These are phyloP conservation scores for Microascus cirrosus DNA, from an alignment of 2,329 filamentous ascomycete species.

Conservation along the genomic window DNA sequence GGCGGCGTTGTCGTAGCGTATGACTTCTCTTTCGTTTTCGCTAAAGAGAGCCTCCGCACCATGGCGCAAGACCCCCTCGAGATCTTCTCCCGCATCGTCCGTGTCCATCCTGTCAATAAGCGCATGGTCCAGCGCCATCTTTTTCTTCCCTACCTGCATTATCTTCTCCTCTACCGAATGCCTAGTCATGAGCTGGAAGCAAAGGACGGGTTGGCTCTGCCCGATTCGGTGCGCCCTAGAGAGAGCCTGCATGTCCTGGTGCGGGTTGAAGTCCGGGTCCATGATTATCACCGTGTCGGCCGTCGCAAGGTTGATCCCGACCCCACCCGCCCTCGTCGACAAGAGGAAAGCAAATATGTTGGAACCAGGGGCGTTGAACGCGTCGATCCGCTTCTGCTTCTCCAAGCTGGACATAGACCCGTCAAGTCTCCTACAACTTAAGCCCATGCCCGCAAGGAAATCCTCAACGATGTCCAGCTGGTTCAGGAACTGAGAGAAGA, in stretches of 20 bases:
- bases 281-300: constrained; percentile 97
- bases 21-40: constrained; percentile 56
- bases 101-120: constrained; percentile 89
- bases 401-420: constrained; percentile 71
- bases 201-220: constrained; percentile 89
- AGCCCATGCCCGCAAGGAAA: constrained; percentile 66
- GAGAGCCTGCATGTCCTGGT: constrained; percentile 93
- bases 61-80: constrained; percentile 80
- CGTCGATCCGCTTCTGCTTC: constrained; percentile 90
- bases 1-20: constrained; percentile 68
- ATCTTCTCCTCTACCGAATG: constrained; percentile 89
- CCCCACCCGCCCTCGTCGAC: constrained; percentile 88
- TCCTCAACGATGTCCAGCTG: constrained; percentile 89
- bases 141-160: constrained; percentile 88
- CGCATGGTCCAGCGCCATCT: constrained; percentile 91
- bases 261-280: constrained; percentile 94
- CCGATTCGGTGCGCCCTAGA: constrained; percentile 93
- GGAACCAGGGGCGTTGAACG: constrained; percentile 79
- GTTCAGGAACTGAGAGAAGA: constrained; percentile 90
- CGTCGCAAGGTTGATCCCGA: constrained; percentile 94
- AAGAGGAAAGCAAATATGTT: constrained; percentile 80
- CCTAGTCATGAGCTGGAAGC: constrained; percentile 88
- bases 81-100: constrained; percentile 66
- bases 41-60: constrained; percentile 85
- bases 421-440: constrained; percentile 72